phyloP scores from a whole-genome alignment of 2,329 filamentous ascomycete genomes.

The Arthrobotrys sinensis region DNA sequence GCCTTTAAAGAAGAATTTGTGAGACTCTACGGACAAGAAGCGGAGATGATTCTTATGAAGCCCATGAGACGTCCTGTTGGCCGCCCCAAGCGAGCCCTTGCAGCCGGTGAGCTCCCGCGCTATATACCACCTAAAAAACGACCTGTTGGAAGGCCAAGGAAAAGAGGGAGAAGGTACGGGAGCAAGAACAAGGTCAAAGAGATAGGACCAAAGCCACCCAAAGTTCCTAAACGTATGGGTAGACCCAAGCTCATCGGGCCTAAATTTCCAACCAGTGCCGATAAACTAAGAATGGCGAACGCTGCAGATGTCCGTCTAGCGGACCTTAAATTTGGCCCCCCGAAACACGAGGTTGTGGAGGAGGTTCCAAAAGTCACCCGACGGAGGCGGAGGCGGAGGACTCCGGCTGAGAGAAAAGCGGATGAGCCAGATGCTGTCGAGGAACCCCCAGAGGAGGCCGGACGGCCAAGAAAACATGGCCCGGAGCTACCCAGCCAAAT shows the following conservation, averaged over 20 bases:
- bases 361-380: not conserved
- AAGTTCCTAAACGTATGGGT: not conserved
- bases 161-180: not conserved
- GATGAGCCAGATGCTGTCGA: no score
- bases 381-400: not conserved
- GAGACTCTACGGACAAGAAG: not conserved
- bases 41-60: not conserved
- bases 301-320: not conserved
- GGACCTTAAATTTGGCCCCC: conserved; percentile 24
- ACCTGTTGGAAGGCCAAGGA: not conserved
- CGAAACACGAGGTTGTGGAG: not conserved
- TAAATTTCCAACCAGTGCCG: not conserved
- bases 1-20: conserved; percentile 1
- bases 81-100: not conserved
- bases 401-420: not conserved
- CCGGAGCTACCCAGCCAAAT: conserved; percentile 25
- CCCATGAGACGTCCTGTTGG: conserved; percentile 9
- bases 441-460: not conserved
- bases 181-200: conserved; percentile 12
- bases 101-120: not conserved
- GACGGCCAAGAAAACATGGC: conserved; percentile 17
- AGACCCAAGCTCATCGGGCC: conserved; percentile 1
- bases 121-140: not conserved
- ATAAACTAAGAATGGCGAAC: conserved; percentile 3
- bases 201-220: not conserved